These are phyloP conservation scores for Lactarius indigo DNA, from an alignment of 768 basidiomycete species.

Conservation along the genomic window DNA sequence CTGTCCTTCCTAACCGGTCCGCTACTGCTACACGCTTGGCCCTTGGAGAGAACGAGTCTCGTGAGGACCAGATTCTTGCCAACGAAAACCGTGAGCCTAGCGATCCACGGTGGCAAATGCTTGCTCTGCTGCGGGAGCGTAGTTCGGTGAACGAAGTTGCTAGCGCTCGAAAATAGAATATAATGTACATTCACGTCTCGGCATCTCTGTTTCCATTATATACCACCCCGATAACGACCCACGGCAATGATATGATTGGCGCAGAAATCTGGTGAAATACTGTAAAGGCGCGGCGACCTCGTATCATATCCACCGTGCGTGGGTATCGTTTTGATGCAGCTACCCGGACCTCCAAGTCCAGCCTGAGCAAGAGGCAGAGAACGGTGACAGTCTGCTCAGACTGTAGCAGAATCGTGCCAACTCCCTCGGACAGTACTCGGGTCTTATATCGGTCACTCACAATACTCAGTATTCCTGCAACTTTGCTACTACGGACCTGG, in stretches of 20 bases:
- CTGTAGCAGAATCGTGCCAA: no score
- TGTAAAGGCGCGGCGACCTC: background rate
- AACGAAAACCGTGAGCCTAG: conserved; percentile 52
- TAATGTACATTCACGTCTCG: background rate
- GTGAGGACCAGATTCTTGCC: conserved; percentile 56
- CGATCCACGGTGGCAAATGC: conserved; percentile 73
- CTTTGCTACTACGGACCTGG: no score
- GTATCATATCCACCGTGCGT: no score
- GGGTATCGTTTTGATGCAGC: no score
- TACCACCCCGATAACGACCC: background rate
- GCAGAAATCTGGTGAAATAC: background rate
- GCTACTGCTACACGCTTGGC: conserved; percentile 73
- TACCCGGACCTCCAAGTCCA: no score
- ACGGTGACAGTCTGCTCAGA: no score
- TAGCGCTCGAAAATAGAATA: conserved; percentile 43
- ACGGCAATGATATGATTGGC: background rate
- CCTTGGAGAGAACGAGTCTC: conserved; percentile 51
- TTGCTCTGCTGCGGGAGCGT: conserved; percentile 69
- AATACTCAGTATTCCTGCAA: no score
- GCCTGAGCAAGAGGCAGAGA: no score
- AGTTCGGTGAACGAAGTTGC: conserved; percentile 56
- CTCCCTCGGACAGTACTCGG: no score
- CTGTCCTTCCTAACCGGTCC: conserved; percentile 73
- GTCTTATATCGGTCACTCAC: no score
- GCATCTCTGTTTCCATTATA: background rate